Evolutionary conservation across 768 basidiomycete species (phyloP).

Genomic region (Fomitopsis serialis): DNA sequence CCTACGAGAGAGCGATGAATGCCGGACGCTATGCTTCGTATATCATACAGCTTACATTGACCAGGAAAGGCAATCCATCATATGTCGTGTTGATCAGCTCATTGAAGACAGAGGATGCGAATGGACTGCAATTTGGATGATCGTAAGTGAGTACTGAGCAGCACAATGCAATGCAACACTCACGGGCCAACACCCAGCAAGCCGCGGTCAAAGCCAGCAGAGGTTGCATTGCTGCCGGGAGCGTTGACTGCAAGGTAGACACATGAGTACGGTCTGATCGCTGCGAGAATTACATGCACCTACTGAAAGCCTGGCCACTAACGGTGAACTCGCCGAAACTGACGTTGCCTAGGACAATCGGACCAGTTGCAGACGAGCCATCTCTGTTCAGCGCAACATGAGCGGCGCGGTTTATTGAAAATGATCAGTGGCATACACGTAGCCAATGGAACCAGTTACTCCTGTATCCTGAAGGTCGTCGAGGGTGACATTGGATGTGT

Average conservation of each 20-base stretch:
- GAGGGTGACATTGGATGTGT: background rate
- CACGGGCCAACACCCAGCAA: conserved; percentile 6
- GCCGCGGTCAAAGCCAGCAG: background rate
- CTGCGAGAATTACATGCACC: background rate
- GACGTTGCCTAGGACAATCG: background rate
- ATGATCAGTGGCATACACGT: background rate
- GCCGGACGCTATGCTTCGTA: background rate
- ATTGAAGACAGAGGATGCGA: background rate
- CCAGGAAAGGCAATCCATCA: background rate
- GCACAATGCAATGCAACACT: background rate
- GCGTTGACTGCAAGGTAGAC: conserved; percentile 1
- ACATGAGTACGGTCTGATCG: background rate
- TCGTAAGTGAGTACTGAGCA: background rate
- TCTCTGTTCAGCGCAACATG: background rate
- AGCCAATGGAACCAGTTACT: background rate
- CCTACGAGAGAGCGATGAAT: background rate
- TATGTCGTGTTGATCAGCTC: background rate
- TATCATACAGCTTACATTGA: background rate
- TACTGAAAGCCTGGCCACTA: background rate
- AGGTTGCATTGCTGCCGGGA: background rate
- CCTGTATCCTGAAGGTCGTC: background rate
- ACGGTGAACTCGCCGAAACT: conserved; percentile 3
- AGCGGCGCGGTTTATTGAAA: background rate
- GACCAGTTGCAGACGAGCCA: conserved; percentile 1
- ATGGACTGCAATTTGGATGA: background rate